Percentiles rank a stretch among this genome's conserved stretches.
Evolutionary conservation across 2,329 filamentous ascomycete species (phyloP).

Genomic region (Acarospora socialis): DNA sequence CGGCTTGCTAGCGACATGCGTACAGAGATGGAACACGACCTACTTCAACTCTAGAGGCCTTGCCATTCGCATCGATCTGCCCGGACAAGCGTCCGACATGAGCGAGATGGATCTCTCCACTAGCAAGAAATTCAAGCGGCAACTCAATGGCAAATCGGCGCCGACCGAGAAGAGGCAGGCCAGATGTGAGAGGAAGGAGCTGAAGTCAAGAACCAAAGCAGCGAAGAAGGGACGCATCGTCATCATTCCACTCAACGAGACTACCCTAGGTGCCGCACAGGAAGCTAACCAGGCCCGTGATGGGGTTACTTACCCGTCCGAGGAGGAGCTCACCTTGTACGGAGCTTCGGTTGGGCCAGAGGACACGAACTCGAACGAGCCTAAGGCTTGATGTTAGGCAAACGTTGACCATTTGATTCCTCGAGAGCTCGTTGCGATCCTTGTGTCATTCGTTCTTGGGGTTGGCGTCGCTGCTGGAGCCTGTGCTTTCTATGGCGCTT

Average conservation of each 20-base stretch:
- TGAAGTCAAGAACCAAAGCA: conserved; percentile 4
- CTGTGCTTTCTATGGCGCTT: too few relatives aligned
- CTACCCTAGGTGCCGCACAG: not conserved
- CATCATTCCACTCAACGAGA: conserved; percentile 2
- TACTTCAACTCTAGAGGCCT: conserved; percentile 6
- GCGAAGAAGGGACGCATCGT: conserved; percentile 7
- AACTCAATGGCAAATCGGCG: not conserved
- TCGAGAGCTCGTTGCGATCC: too few relatives aligned
- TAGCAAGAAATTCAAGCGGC: conserved; percentile 3
- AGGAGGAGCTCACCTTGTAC: too few relatives aligned
- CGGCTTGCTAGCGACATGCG: not conserved
- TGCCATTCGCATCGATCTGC: conserved; percentile 3
- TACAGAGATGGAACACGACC: conserved; percentile 4
- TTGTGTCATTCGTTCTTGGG: too few relatives aligned
- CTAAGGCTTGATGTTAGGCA: too few relatives aligned
- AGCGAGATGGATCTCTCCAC: conserved; percentile 4
- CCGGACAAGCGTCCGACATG: not conserved
- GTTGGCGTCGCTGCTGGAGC: too few relatives aligned
- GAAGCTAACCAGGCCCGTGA: not conserved
- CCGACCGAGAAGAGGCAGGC: conserved; percentile 2
- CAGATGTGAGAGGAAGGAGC: conserved; percentile 5
- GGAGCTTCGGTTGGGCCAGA: too few relatives aligned
- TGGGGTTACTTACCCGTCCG: too few relatives aligned
- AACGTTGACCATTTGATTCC: too few relatives aligned
- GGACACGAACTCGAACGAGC: too few relatives aligned